Percentiles rank a stretch among this genome's conserved stretches.
Evolutionary conservation across 116 monocot genomes (phyloP).

Genomic region (Iris pallida): DNA sequence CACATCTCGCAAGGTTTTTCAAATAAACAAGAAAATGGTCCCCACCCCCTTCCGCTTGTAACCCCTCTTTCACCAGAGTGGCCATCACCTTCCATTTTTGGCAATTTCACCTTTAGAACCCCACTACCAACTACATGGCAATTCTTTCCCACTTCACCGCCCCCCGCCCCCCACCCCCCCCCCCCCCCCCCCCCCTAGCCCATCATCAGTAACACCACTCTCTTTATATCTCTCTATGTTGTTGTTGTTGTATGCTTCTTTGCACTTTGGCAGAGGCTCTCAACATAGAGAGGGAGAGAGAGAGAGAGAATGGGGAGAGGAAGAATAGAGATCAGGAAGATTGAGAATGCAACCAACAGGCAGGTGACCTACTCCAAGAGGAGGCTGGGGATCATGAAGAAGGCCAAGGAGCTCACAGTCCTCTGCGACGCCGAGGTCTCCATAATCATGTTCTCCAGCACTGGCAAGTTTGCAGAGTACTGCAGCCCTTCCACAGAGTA

Average conservation of each 20-base stretch:
- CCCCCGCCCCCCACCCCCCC: background rate
- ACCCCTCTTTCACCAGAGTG: too few species aligned
- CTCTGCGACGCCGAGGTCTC: slow-evolving; percentile 51
- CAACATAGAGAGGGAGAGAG: background rate
- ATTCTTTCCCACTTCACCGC: too few species aligned
- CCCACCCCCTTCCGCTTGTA: too few species aligned
- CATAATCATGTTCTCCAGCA: slow-evolving; percentile 51
- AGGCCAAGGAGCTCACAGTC: slow-evolving; percentile 52
- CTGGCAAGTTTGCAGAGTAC: slow-evolving; percentile 43
- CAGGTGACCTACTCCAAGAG: slow-evolving; percentile 65
- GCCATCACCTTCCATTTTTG: too few species aligned
- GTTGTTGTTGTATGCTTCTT: background rate
- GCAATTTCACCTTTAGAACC: too few species aligned
- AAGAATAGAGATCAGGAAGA: slow-evolving; percentile 66
- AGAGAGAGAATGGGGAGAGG: slow-evolving; percentile 43
- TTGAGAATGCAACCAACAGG: slow-evolving; percentile 54
- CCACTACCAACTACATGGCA: too few species aligned
- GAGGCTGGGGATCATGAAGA: slow-evolving; percentile 53
- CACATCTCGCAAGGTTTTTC: too few species aligned
- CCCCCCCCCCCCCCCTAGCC: background rate
- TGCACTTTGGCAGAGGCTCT: background rate
- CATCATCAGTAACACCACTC: slow-evolving; percentile 4
- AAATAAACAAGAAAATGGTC: too few species aligned
- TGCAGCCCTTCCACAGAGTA: slow-evolving; percentile 52
- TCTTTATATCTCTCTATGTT: background rate